Evolutionary conservation across 306 rosid species (phyloP).

Genomic region (Acacia crassicarpa): DNA sequence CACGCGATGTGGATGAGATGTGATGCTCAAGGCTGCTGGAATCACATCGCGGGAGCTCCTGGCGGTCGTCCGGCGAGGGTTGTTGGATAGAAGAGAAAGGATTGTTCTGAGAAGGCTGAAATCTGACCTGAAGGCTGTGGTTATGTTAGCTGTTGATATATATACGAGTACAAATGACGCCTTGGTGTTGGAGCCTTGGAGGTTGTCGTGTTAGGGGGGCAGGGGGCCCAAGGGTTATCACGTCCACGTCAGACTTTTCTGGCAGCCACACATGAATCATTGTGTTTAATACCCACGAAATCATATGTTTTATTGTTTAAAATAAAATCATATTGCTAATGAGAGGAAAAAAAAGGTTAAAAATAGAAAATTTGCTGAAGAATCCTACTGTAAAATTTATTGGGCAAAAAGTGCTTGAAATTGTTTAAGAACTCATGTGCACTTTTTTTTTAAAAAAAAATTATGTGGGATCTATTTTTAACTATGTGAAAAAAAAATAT

Average conservation of each 20-base stretch:
- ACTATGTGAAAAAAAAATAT: too few species aligned
- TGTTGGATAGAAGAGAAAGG: background rate
- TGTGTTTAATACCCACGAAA: background rate
- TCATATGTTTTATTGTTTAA: too few species aligned
- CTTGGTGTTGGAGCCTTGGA: background rate
- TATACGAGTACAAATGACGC: background rate
- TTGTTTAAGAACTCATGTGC: too few species aligned
- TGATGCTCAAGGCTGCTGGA: background rate
- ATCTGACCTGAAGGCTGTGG: background rate
- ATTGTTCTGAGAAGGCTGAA: background rate
- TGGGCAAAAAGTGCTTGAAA: too few species aligned
- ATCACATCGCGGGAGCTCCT: background rate
- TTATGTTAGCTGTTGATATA: background rate
- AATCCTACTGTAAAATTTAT: too few species aligned
- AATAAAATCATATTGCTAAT: background rate
- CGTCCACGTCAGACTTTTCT: background rate
- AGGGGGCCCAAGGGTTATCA: background rate
- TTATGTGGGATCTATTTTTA: too few species aligned
- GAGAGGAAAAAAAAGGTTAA: too few species aligned
- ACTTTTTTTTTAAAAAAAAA: too few species aligned
- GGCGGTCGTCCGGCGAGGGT: background rate
- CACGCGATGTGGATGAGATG: background rate
- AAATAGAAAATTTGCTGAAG: too few species aligned
- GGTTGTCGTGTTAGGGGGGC: background rate
- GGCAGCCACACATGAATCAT: constrained; percentile 9